A percentile compares a stretch with the other conserved stretches of the same genome.
These are phyloP conservation scores for Scleroderma bovista DNA, from an alignment of 768 basidiomycete genomes.

Conservation along the genomic window DNA sequence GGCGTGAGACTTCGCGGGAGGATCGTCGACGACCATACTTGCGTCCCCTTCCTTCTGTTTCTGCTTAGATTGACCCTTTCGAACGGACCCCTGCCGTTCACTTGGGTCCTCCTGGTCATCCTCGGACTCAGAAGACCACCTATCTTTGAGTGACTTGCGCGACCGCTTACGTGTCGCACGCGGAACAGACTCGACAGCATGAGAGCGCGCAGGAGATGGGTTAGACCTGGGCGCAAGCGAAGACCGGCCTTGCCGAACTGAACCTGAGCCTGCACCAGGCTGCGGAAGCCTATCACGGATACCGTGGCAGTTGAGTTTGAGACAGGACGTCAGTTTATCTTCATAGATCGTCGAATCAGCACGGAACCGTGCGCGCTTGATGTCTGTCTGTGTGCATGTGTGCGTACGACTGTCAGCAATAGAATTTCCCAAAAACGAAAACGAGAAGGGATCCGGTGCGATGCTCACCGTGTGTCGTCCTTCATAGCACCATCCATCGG, in stretches of 20 bases:
- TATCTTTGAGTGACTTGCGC: conserved; percentile 17
- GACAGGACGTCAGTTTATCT: conserved; percentile 66
- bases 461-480: conserved; percentile 60
- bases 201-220: conserved; percentile 20
- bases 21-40: conserved; percentile 9
- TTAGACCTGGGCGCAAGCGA: conserved; percentile 19
- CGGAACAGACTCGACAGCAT: conserved; percentile 1
- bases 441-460: background rate
- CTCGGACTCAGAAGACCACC: conserved; percentile 15
- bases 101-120: conserved; percentile 7
- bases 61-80: conserved; percentile 8
- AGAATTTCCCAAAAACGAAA: background rate
- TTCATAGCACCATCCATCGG: conserved; percentile 85
- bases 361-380: conserved; percentile 72
- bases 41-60: conserved; percentile 3
- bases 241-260: background rate
- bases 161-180: conserved; percentile 21
- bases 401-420: no score
- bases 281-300: conserved; percentile 20
- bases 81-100: background rate
- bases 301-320: conserved; percentile 48
- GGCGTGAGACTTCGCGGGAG: conserved; percentile 7
- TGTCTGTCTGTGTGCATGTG: conserved; percentile 47
- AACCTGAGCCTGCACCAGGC: background rate
- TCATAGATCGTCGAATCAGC: conserved; percentile 61